Evolutionary conservation across 768 basidiomycete genomes (phyloP).

Genomic region (Hortiboletus campestris): DNA sequence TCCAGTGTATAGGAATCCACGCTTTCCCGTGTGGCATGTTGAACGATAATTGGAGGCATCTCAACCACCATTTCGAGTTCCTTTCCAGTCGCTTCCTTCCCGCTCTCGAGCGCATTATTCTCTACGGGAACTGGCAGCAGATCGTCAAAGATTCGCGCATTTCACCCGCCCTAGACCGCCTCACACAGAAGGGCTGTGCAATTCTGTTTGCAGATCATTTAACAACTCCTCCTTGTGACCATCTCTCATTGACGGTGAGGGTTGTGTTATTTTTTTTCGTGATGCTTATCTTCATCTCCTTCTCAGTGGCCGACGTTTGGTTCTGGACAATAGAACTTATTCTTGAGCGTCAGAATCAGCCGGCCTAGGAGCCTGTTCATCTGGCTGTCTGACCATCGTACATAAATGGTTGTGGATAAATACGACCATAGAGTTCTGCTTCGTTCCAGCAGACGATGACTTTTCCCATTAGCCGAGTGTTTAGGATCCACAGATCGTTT

Average conservation of each 20-base stretch:
- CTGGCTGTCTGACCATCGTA: not conserved
- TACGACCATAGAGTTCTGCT: not conserved
- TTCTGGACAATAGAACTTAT: not conserved
- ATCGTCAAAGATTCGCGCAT: constrained; percentile 41
- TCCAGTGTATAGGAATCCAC: constrained; percentile 52
- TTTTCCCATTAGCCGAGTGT: not conserved
- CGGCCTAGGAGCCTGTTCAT: not conserved
- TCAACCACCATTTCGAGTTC: constrained; percentile 44
- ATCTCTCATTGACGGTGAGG: constrained; percentile 15
- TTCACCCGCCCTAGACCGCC: constrained; percentile 25
- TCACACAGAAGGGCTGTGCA: constrained; percentile 35
- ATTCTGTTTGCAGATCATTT: constrained; percentile 22
- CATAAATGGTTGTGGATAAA: not conserved
- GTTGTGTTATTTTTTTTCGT: not conserved
- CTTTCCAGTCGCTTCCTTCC: constrained; percentile 44
- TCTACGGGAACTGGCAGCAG: constrained; percentile 55
- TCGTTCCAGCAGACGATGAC: not conserved
- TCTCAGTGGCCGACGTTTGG: not conserved
- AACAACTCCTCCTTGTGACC: constrained; percentile 16
- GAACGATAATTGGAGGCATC: constrained; percentile 31
- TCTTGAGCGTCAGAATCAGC: not conserved
- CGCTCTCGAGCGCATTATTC: constrained; percentile 41
- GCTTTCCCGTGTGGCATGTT: constrained; percentile 45
- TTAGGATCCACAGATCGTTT: not conserved
- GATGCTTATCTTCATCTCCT: not conserved